Base-by-base conservation (phyloP, 1,139 yeast species). In the Yamadazyma songkhlaensis region DNA sequence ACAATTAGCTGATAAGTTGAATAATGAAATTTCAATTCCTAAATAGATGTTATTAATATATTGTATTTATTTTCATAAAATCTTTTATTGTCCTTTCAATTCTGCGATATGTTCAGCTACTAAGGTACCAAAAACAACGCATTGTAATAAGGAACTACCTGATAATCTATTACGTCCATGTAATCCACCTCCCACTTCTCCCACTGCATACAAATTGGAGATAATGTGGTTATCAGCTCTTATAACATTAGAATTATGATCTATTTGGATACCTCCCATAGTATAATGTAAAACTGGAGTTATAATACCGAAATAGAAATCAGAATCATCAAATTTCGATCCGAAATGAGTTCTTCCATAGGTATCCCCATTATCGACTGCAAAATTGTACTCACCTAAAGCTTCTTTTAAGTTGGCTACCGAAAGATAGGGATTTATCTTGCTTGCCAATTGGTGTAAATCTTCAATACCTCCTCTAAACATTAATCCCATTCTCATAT, bases 221-320 rank as follows among this genome's bases (percentile, higher is more conserved):
- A 64, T 45, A 1, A 44, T 33, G 1, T 41, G 15, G 11, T 55
- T 55, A 10, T 44, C 36, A 13, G 47, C 41, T 6, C 48, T 45
- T 3, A 60, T 33, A 1, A 61, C 68, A 31, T 59, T 59, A 3
- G 59, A 61, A 14, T 48, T 11, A 11, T 47, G 36, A 38, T 62
- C 57, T 8, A 64, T 60, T 29, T 59, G 56, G 12, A 66, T 49
- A 3, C 72, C 72, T 9, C 72, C 72, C 72, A 66, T 66, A 3
- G 69, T 51, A 39, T 62, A 66, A 46, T 66, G 72, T 11, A 65
- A 42, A 3, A 64, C 69, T 0, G 72, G 72, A 1, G 72, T 66
- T 1, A 63, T 57, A 13, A 63, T 48, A 1, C 72, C 72, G 46
- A 47, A 62, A 38, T 54, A 63, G 29, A 55, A 45, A 12, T 45